phyloP scores from a whole-genome alignment of 495 filamentous ascomycete species.

The Xylaria longipes region DNA sequence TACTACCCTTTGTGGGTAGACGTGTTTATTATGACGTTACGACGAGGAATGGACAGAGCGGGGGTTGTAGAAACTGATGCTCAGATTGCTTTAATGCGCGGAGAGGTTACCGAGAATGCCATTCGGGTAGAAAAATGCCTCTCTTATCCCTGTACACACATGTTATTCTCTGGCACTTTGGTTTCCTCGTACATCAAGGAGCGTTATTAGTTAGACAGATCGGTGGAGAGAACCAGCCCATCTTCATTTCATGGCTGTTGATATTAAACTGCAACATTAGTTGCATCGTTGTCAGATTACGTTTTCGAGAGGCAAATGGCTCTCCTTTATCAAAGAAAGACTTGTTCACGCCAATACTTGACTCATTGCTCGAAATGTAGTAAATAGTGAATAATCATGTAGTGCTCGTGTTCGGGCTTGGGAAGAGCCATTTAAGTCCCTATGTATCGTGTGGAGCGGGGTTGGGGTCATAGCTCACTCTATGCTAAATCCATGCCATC shows the following conservation, averaged over 20 bases:
- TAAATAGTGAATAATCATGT: neutral
- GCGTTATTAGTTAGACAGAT: conserved; percentile 13
- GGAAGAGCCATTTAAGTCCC: neutral
- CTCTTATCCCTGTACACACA: conserved; percentile 32
- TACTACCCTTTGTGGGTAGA: neutral
- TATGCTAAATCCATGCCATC: neutral
- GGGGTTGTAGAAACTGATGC: conserved; percentile 23
- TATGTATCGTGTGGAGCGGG: neutral
- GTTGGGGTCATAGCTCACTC: neutral
- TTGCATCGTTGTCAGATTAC: conserved; percentile 2
- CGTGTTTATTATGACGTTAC: conserved; percentile 36
- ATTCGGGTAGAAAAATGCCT: conserved; percentile 19
- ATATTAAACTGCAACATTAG: neutral
- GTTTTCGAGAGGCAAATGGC: conserved; percentile 1
- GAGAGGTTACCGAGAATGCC: conserved; percentile 14
- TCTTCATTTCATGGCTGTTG: neutral
- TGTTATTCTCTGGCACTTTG: conserved; percentile 13
- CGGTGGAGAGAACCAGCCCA: neutral
- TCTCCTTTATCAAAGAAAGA: neutral
- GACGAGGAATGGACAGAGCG: conserved; percentile 34
- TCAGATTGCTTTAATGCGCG: conserved; percentile 30
- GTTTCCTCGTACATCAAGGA: conserved; percentile 1
- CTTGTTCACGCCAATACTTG: neutral
- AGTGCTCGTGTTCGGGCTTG: neutral
- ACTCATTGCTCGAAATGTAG: neutral